These are phyloP conservation scores for Hibiscus mutabilis DNA, from an alignment of 345 rosid genomes.

Conservation along the genomic window DNA sequence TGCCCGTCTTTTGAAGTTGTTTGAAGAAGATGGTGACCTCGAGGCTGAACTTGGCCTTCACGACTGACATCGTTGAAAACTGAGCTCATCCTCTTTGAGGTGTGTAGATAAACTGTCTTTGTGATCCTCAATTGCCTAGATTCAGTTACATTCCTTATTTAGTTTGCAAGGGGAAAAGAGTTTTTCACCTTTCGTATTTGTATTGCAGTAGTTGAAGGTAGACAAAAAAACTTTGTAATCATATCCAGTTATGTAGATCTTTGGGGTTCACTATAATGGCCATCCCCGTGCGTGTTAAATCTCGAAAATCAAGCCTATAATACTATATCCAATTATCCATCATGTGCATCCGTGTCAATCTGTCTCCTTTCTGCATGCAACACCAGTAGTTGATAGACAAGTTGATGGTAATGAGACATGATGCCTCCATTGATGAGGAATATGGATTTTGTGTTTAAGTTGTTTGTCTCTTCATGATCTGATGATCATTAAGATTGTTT, in stretches of 20 bases:
- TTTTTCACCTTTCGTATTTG: not conserved
- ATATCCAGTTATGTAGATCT: not conserved
- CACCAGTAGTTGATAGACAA: not conserved
- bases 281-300: not conserved
- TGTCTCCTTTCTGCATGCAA: not conserved
- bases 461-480: not conserved
- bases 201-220: not conserved
- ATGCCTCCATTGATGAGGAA: not conserved
- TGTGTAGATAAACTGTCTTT: slow-evolving; percentile 1
- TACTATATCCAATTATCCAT: not conserved
- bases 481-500: not conserved
- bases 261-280: not conserved
- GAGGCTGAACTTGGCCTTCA: slow-evolving; percentile 96
- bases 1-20: slow-evolving; percentile 86
- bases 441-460: not conserved
- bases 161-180: not conserved
- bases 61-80: slow-evolving; percentile 34
- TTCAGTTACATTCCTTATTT: not conserved
- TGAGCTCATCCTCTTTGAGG: slow-evolving; percentile 26
- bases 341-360: not conserved
- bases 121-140: not conserved
- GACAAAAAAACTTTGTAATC: not conserved
- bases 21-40: slow-evolving; percentile 97
- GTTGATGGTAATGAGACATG: not conserved
- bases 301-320: not conserved